Conservation (phyloP, 139 green algal genomes). For the Volvox reticuliferus region DNA sequence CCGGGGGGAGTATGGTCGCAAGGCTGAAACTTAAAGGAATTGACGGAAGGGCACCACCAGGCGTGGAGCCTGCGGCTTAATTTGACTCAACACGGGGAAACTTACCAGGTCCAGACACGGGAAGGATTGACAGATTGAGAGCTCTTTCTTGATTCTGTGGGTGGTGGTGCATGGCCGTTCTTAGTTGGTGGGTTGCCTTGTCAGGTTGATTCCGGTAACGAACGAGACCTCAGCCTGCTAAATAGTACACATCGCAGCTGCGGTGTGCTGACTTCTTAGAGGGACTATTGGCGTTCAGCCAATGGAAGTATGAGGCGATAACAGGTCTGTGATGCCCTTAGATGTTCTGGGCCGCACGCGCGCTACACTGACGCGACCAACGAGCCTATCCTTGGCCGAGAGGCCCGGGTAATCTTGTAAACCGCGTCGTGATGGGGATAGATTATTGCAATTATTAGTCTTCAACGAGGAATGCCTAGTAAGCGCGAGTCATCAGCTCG, state of each 20-base stretch:
- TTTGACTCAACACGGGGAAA: conserved; percentile 97
- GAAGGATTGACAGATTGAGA: conserved; percentile 97
- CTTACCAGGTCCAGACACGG: conserved; percentile 97
- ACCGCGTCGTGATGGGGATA: no score
- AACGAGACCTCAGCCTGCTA: conserved; percentile 98
- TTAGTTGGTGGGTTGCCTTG: conserved; percentile 97
- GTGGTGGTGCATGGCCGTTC: conserved; percentile 81
- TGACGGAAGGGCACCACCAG: conserved; percentile 96
- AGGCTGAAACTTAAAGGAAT: conserved; percentile 96
- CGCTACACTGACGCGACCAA: conserved; percentile 98
- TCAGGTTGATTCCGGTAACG: conserved; percentile 98
- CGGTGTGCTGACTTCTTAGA: conserved; percentile 93
- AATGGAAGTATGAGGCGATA: conserved; percentile 98
- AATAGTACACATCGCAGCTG: conserved; percentile 88
- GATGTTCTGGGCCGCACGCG: conserved; percentile 99
- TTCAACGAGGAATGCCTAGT: no score
- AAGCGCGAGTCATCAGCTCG: no score
- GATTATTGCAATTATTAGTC: no score
- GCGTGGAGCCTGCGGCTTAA: conserved; percentile 96
- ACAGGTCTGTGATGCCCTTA: conserved; percentile 99
- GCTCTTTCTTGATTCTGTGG: conserved; percentile 96
- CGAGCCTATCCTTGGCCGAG: no score
- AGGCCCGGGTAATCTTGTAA: no score
- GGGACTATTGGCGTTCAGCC: conserved; percentile 91
- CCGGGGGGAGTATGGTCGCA: no score